Base-by-base conservation (phyloP, 2,329 filamentous ascomycete genomes). In the Fusarium lyarnte region DNA sequence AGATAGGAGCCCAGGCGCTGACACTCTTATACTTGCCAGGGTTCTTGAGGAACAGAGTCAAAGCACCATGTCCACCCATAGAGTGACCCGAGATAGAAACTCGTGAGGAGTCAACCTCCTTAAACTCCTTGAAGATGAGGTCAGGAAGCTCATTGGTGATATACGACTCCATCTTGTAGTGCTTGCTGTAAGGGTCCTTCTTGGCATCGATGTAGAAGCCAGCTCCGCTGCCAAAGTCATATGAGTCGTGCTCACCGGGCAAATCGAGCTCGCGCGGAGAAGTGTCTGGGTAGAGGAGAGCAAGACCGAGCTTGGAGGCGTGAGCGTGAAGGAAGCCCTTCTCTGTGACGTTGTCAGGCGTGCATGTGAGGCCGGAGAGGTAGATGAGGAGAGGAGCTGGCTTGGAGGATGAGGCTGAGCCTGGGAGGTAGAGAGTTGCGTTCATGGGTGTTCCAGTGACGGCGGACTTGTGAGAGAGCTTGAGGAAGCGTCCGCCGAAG, bases 141-240 rank as follows among this genome's bases (percentile, higher is more conserved):
- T 87, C 84, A 2, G 95, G 95, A n/a, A 99, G 90, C 84, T 99
- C 96, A 59, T 88, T 82, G n/a, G 92, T 91, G 74, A 99, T 88
- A 85, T 99, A 99, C 70, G 88, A 90, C 86, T 98, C 94, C 96
- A 99, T 99, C 76, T 91, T 92, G 87, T 99, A 99, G 80, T 94
- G 90, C 59, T 86, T 85, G 66, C 85, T 85, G 86, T 91, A 99
- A 14, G 94, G 94, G 35, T 89, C 87, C 73, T 86, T 87, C 8
- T 91, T 93, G 14, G 95, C 94, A 81, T 99, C 92, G 75, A 99
- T 85, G 86, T 99, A 99, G 87, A 99, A 99, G 60, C 94, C 94
- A 2, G 96, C 96, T 9, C 93, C 95, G 70, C 90, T 90, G 77
- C 96, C 96, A 80, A 99, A 98, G 84, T 99, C 96, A 82, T 91